A percentile compares a stretch with the other conserved stretches of the same genome.
phyloP scores from a whole-genome alignment of 2,329 filamentous ascomycete genomes.

The Arthroderma sp. region DNA sequence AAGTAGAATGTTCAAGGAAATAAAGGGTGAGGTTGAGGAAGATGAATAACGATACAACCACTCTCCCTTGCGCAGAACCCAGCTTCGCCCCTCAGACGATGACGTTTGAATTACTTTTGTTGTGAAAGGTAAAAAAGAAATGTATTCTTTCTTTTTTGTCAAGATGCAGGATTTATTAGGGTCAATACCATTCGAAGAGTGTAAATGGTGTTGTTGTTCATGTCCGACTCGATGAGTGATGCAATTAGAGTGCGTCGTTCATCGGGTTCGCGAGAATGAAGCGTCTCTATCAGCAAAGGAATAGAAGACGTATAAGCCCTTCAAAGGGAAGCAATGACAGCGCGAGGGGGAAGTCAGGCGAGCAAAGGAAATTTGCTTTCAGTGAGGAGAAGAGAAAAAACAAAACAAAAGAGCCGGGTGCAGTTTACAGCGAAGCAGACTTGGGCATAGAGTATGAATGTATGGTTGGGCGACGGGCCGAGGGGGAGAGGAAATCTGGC shows the following conservation, averaged over 20 bases:
- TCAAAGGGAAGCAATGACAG: background rate
- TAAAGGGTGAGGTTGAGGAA: conserved; percentile 6
- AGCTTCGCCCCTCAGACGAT: background rate
- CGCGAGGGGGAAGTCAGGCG: background rate
- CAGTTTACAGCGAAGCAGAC: background rate
- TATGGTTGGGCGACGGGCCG: background rate
- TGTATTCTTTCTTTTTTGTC: conserved; percentile 5
- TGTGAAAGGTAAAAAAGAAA: conserved; percentile 6
- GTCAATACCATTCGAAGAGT: conserved; percentile 5
- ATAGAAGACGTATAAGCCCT: background rate
- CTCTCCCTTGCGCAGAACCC: conserved; percentile 4
- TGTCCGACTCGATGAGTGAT: conserved; percentile 2
- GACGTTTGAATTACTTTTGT: background rate
- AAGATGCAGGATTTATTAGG: background rate
- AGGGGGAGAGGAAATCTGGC: conserved; percentile 8
- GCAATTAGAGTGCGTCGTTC: conserved; percentile 4
- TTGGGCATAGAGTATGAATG: background rate
- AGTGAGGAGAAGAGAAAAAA: background rate
- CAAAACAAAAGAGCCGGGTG: background rate
- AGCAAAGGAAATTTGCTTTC: conserved; percentile 3
- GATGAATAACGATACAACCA: conserved; percentile 9
- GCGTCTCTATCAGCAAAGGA: conserved; percentile 3
- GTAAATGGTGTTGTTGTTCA: conserved; percentile 5
- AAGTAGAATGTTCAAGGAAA: background rate
- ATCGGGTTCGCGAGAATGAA: conserved; percentile 1